Base-by-base conservation (phyloP, 2,329 filamentous ascomycete species). In the Sporothrix protearum region DNA sequence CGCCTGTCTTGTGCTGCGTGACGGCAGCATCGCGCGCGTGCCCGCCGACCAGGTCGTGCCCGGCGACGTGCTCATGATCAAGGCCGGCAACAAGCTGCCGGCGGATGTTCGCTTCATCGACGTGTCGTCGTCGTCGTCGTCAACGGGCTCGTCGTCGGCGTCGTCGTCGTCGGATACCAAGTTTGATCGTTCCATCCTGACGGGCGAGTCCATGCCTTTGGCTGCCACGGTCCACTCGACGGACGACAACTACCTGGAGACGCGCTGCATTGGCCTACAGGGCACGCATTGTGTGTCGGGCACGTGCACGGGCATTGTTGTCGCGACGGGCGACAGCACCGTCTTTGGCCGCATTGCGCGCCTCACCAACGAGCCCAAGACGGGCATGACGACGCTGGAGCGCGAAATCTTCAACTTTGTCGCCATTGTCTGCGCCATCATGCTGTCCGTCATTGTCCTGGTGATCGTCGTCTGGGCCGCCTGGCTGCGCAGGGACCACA, bases 281-380 rank as follows among this genome's bases (percentile, higher is more conserved):
- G 91, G 92, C n/a, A 93, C 92, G 0, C 91, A 94, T 76, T 93
- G 91, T 75, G 88, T 91, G 3, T 89, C 88, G 7, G 92, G 92
- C 2, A 88, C 83, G 28, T 89, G 87, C 68, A 82, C 85, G 16
- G 91, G 89, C 22, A 80, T 94, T 10, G 89, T 92, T 1, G 88
- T 94, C 12, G 87, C 88, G 0, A 94, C 89, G 0, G 91, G 91
- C 9, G 90, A 93, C 77, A 83, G 82, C 16, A 93, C 92, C 0
- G 89, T 94, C 28, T 93, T 94, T 79, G 91, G 92, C 9, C 87
- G 89, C 64, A 92, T 94, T 75, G 91, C 92, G 1, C 88, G 89
- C 74, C 81, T 94, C 68, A 92, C 91, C 0, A 91, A 87, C 68
- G 85, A 89, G 69, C 90, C 91, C 0, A 91, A 91, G 76, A 86